Evolutionary conservation across 352 stramenopile species (phyloP), one percentile per base, ranked within the genome.

Genomic region (Phytophthora cactorum): DNA sequence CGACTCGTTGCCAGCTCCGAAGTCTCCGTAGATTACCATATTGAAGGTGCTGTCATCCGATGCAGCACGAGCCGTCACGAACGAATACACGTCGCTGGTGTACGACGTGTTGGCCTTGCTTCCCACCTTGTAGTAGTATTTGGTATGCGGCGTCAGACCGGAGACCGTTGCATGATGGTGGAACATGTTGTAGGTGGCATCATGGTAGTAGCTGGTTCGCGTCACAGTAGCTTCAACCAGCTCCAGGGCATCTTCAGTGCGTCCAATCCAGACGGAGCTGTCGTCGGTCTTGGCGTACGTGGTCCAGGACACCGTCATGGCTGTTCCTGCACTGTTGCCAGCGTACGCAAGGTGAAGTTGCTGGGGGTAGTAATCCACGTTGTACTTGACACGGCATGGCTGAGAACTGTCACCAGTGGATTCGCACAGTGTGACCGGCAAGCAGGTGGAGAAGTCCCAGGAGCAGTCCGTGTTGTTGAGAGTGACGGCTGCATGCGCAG

Each of bases 21-120:
- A 64, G 56, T 89, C 80, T 29, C 80, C 82, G 57, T 85, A 88
- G 31, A 90, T 56, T 1, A 75, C 77, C 57, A 89, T 70, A 17
- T 79, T 79, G 39, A 87, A 85, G 29, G 64, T 62, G 12, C 39
- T 67, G 12, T 56, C 59, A 36, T 81, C 73, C 17, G 31, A 41
- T 1, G 61, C 39, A 8, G 57, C 11, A n/a, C 63, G 61, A 2
- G 71, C 74, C 0, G 74, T 85, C 44, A 52, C 59, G 63, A 80
- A 82, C 2, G 58, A 57, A 22, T 46, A 44, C 9, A 76, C 15
- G 6, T 61, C 56, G 25, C 63, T 78, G 9, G 34, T 58, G 63
- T 82, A 74, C 17, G 25, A 45, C 2, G 57, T 57, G 36, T 70
- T 60, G 3, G 25, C 6, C 53, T 69, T 63, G 34, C 61, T 68